phyloP scores from a whole-genome alignment of 495 filamentous ascomycete genomes.

The Staphylotrichum tortipilum region DNA sequence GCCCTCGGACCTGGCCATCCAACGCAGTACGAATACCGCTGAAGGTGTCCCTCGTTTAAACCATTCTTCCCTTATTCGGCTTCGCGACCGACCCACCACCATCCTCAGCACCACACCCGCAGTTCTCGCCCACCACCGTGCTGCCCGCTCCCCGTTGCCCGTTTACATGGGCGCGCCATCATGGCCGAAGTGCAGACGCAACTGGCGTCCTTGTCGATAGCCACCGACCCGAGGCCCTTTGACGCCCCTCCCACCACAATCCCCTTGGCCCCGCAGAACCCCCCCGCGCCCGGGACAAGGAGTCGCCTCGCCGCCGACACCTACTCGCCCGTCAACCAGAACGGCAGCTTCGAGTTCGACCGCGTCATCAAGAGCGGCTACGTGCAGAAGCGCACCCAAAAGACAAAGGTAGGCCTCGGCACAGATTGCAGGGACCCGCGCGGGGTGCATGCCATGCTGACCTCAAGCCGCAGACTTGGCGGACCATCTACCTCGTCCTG shows the following conservation, averaged over 20 bases:
- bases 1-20: no score
- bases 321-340: slow-evolving; percentile 70
- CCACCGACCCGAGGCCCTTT: slow-evolving; percentile 13
- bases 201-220: slow-evolving; percentile 12
- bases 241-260: slow-evolving; percentile 15
- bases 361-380: slow-evolving; percentile 81
- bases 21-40: no score
- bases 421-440: not conserved
- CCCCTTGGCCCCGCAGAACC: slow-evolving; percentile 13
- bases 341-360: slow-evolving; percentile 92
- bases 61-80: not conserved
- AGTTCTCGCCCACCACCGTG: not conserved
- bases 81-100: not conserved
- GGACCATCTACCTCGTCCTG: slow-evolving; percentile 79
- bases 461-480: slow-evolving; percentile 59
- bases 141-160: not conserved
- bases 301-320: slow-evolving; percentile 22
- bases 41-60: slow-evolving; percentile 23
- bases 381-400: slow-evolving; percentile 77
- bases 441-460: slow-evolving; percentile 1
- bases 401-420: slow-evolving; percentile 74
- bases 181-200: slow-evolving; percentile 27
- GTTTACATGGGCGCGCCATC: slow-evolving; percentile 8
- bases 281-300: slow-evolving; percentile 9
- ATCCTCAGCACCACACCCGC: no score